These are phyloP conservation scores for Gossypium armourianum DNA, from an alignment of 441 rosid genomes.

Conservation along the genomic window DNA sequence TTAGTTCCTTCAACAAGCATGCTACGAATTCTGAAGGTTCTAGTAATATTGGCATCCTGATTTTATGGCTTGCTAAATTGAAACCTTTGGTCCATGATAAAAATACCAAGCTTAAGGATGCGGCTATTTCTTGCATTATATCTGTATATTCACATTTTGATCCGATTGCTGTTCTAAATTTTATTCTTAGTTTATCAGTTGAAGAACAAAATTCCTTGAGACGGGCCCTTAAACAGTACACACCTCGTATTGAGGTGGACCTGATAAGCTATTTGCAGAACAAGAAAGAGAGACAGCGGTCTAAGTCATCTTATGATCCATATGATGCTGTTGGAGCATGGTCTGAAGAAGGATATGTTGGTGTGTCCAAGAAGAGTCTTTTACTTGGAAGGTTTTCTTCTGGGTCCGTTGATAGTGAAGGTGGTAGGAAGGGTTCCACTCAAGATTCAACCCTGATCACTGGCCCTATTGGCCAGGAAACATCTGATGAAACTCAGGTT, in stretches of 20 bases:
- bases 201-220: constrained; percentile 95
- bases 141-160: constrained; percentile 84
- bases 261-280: constrained; percentile 80
- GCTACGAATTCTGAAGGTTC: constrained; percentile 64
- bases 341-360: constrained; percentile 75
- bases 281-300: constrained; percentile 82
- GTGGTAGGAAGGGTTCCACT: constrained; percentile 70
- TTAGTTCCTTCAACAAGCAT: constrained; percentile 72
- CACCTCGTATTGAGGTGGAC: constrained; percentile 97
- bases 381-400: constrained; percentile 71
- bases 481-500: constrained; percentile 56
- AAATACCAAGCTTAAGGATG: constrained; percentile 85
- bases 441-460: constrained; percentile 48
- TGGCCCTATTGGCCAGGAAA: constrained; percentile 38
- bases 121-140: constrained; percentile 81
- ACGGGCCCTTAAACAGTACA: constrained; percentile 78
- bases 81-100: constrained; percentile 73
- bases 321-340: constrained; percentile 79
- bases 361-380: constrained; percentile 53
- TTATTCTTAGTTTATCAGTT: constrained; percentile 81
- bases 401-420: constrained; percentile 67
- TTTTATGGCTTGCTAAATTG: constrained; percentile 87
- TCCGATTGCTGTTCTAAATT: constrained; percentile 73
- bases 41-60: constrained; percentile 73
- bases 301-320: constrained; percentile 67